Evolutionary conservation across 2,329 filamentous ascomycete species (phyloP).

Genomic region (Colletotrichum gigasporum): DNA sequence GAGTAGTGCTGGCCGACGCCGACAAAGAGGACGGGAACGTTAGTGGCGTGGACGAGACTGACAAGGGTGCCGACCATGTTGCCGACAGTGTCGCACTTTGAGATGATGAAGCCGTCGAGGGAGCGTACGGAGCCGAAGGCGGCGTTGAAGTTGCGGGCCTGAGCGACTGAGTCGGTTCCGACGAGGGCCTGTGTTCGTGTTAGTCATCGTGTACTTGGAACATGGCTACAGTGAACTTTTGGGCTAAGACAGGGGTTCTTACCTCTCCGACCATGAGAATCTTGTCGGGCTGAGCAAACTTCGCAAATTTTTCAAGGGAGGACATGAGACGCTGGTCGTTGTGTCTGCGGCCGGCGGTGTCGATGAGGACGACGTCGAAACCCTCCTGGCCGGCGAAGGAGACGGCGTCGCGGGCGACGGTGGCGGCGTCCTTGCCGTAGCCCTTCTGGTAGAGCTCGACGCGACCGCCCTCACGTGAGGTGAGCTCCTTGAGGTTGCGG

Average conservation of each 20-base stretch:
- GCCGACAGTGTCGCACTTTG: slow-evolving; percentile 98
- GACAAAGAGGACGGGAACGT: slow-evolving; percentile 94
- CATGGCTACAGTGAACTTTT: too few species aligned
- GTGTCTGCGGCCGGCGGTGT: slow-evolving; percentile 93
- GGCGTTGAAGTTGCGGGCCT: slow-evolving; percentile 95
- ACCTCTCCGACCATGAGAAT: slow-evolving; percentile 90
- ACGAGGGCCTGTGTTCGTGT: slow-evolving; percentile 74
- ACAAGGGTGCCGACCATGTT: slow-evolving; percentile 97
- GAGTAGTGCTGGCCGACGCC: slow-evolving; percentile 78
- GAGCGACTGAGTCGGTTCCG: slow-evolving; percentile 92
- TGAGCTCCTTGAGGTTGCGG: slow-evolving; percentile 90
- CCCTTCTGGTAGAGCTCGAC: slow-evolving; percentile 97
- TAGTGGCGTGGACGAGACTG: slow-evolving; percentile 96
- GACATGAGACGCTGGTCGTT: slow-evolving; percentile 98
- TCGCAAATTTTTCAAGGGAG: slow-evolving; percentile 95
- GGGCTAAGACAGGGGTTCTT: slow-evolving; percentile 29
- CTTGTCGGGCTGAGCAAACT: slow-evolving; percentile 95
- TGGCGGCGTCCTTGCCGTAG: slow-evolving; percentile 96
- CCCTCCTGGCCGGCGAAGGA: slow-evolving; percentile 75
- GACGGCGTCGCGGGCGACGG: slow-evolving; percentile 96
- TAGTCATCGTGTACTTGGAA: not conserved
- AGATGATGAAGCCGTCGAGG: slow-evolving; percentile 97
- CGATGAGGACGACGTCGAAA: slow-evolving; percentile 95
- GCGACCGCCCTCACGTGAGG: slow-evolving; percentile 80
- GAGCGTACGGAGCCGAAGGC: slow-evolving; percentile 84